Base-by-base conservation (phyloP, 371 early-diverging fungal species). In the Coemansia sp. region DNA sequence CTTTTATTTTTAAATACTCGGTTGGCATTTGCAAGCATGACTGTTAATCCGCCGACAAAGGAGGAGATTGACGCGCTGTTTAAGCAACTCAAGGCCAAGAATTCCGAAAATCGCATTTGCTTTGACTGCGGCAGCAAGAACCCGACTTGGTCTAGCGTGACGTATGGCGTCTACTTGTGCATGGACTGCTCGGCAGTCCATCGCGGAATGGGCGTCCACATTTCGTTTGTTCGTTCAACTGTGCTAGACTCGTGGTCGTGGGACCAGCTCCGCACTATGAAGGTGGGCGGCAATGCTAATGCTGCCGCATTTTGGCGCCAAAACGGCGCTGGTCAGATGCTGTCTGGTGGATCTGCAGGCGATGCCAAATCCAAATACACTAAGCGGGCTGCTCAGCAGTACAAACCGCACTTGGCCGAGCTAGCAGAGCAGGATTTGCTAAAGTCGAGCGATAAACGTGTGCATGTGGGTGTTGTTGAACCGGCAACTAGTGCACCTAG, bases 141-240 rank as follows among this genome's bases (percentile, higher is more conserved):
- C 81, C 99, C 99, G 36, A 93, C 93, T 23, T 99, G 99, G 99
- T 87, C 96, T 44, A 91, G 93, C 63, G 92, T 98, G 13, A 93
- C 96, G 2, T 98, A 89, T 83, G 99, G 99, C 51, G 90, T 97
- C 63, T 99, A 98, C 80, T 85, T 99, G 58, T 99, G 99, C 82
- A 86, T 96, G 40, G 97, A 98, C 63, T 99, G 99, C 81, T 98
- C 98, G 11, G 90, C 98, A 28, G 90, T 92, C 6, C 97, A 96
- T 71, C 87, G 97, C 55, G 95, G 94, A 69, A 85, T 97, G 77
- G 99, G 94, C 53, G 97, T 95, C 32, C 97, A 94, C 82, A 94
- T 97, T 68, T 92, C 92, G 64, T 99, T 94, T 91, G 98, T 95
- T 46, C 87, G 95, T 90, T 96, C 96, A 0, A 93, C 93, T 0